Percentiles rank a stretch among this genome's conserved stretches.
Conservation (phyloP, 164 flowering plant genomes). For the Malania oleifera region DNA sequence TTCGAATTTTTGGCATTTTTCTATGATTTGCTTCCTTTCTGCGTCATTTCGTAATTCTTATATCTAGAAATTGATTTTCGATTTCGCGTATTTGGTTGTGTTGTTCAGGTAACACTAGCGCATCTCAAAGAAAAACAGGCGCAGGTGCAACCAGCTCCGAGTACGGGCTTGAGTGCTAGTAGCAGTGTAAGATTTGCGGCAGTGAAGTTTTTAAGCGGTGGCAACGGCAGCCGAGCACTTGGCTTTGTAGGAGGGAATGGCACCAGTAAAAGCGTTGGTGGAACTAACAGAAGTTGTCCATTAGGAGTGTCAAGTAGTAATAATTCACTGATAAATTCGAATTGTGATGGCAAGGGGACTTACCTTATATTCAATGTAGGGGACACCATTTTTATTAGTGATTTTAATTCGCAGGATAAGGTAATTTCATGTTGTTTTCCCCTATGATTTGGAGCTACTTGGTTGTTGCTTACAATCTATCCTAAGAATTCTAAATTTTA, state of each 20-base stretch:
- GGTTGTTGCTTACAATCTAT: not conserved
- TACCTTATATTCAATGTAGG: conserved; percentile 4
- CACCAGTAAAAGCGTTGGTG: not conserved
- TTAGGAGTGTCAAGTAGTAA: not conserved
- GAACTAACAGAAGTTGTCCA: too few relatives aligned
- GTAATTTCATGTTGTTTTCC: not conserved
- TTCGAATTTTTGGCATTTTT: too few relatives aligned
- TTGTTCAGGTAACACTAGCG: conserved; percentile 4
- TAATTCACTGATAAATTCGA: not conserved
- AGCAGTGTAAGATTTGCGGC: not conserved
- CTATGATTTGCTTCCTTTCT: not conserved
- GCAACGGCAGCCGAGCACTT: not conserved
- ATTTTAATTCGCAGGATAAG: not conserved
- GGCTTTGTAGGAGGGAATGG: conserved; percentile 1
- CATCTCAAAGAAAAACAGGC: not conserved
- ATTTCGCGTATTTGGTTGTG: not conserved
- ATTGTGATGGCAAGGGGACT: conserved; percentile 1
- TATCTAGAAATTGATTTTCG: too few relatives aligned
- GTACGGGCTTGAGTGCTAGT: not conserved
- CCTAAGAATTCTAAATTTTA: not conserved
- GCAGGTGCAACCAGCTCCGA: not conserved
- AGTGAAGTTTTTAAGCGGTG: not conserved
- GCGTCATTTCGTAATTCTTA: not conserved
- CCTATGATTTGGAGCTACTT: not conserved
- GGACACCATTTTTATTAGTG: not conserved